Percentiles rank a stretch among this genome's conserved stretches.
These are phyloP conservation scores for Ceratocystiopsis sp. DNA, from an alignment of 2,329 filamentous ascomycete species.

Conservation along the genomic window DNA sequence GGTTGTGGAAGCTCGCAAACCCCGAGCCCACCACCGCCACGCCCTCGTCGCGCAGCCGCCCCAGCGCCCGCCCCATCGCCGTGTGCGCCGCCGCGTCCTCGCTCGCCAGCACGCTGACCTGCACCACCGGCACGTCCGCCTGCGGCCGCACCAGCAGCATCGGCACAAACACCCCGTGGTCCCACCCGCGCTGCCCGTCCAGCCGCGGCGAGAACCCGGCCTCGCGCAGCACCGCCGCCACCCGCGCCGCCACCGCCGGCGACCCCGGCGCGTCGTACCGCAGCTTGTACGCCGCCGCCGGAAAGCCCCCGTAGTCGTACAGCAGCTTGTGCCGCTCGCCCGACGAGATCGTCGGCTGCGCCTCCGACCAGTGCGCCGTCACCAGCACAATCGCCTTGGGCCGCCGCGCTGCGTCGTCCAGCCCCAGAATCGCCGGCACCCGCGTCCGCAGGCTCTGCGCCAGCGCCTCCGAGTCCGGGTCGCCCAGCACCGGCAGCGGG, in stretches of 20 bases:
- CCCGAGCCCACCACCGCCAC: constrained; percentile 44
- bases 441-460: constrained; percentile 32
- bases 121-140: constrained; percentile 37
- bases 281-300: constrained; percentile 34
- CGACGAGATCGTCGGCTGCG: constrained; percentile 32
- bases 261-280: constrained; percentile 39
- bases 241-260: constrained; percentile 31
- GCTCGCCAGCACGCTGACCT: constrained; percentile 34
- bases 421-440: constrained; percentile 36
- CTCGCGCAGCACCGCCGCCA: constrained; percentile 26
- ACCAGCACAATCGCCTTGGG: constrained; percentile 33
- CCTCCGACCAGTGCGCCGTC: constrained; percentile 40
- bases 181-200: constrained; percentile 31
- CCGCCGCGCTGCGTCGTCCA: constrained; percentile 28
- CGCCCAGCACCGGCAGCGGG: constrained; percentile 39
- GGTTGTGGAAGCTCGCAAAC: constrained; percentile 41
- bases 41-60: constrained; percentile 29
- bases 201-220: constrained; percentile 27
- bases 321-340: constrained; percentile 27
- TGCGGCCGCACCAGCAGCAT: constrained; percentile 35
- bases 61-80: constrained; percentile 35
- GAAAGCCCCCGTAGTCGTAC: constrained; percentile 44
- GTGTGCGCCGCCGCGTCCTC: constrained; percentile 32
- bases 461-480: constrained; percentile 33
- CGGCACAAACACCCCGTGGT: constrained; percentile 44